Evolutionary conservation across 345 rosid species (phyloP).

Genomic region (Citrus inodora): DNA sequence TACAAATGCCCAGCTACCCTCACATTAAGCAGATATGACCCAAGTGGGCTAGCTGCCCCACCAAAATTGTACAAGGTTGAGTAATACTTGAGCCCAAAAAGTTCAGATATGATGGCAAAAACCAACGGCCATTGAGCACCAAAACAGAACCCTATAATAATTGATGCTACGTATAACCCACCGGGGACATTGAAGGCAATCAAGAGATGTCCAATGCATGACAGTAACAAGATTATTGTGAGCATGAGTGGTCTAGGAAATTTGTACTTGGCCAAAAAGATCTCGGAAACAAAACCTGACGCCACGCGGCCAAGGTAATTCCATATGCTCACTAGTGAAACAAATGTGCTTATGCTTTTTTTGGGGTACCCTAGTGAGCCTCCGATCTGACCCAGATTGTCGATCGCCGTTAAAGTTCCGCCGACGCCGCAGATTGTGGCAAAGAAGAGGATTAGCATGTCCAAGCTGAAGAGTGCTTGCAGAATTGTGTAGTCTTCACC

Average conservation of each 20-base stretch:
- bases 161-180: constrained; percentile 49
- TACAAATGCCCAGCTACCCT: constrained; percentile 50
- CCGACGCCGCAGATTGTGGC: constrained; percentile 61
- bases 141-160: constrained; percentile 52
- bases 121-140: constrained; percentile 63
- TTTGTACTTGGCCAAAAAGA: constrained; percentile 37
- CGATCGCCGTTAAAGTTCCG: constrained; percentile 55
- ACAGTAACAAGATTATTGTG: constrained; percentile 42
- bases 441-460: constrained; percentile 56
- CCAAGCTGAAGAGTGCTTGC: constrained; percentile 55
- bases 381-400: constrained; percentile 70
- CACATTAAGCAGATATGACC: constrained; percentile 54
- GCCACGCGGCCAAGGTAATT: constrained; percentile 55
- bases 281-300: constrained; percentile 53
- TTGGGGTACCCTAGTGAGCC: constrained; percentile 48
- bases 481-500: constrained; percentile 63
- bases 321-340: constrained; percentile 68
- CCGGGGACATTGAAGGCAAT: constrained; percentile 43
- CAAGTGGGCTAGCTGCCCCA: constrained; percentile 57
- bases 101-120: constrained; percentile 59
- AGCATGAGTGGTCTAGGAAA: constrained; percentile 48
- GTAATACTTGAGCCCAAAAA: constrained; percentile 65
- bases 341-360: constrained; percentile 41
- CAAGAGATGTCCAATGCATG: constrained; percentile 48
- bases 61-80: constrained; percentile 63